Evolutionary conservation across 208 protist genomes (phyloP).

Genomic region (Leishmania amazonensis): DNA sequence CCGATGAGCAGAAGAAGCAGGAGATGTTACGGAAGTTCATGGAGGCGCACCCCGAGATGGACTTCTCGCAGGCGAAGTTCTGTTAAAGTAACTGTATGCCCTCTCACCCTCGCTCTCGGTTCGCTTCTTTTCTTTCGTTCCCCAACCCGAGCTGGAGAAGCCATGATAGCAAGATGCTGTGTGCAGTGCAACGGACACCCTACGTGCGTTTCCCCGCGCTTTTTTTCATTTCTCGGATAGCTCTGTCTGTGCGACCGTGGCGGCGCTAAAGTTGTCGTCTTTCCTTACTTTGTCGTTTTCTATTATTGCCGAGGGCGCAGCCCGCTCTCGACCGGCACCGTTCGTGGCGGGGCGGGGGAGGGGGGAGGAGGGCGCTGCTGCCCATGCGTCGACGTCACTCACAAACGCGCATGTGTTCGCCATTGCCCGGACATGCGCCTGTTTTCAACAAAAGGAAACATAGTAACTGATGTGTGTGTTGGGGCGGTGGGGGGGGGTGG

Average conservation of each 20-base stretch:
- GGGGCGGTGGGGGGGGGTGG: background rate
- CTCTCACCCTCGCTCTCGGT: constrained; percentile 1
- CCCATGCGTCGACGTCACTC: background rate
- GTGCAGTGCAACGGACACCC: background rate
- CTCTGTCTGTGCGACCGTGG: background rate
- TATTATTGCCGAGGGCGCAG: background rate
- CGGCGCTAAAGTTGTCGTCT: background rate
- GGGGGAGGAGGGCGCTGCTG: too few relatives aligned
- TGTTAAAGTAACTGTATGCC: constrained; percentile 47
- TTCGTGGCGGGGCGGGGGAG: background rate
- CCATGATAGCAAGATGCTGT: background rate
- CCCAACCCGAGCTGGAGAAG: background rate
- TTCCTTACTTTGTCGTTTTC: constrained; percentile 2
- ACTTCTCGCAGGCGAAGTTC: constrained; percentile 96
- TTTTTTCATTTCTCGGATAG: background rate
- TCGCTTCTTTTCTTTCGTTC: background rate
- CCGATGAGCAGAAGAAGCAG: constrained; percentile 94
- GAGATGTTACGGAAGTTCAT: constrained; percentile 95
- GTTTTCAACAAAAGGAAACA: background rate
- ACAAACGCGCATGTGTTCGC: background rate
- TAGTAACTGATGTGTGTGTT: background rate
- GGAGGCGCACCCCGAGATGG: constrained; percentile 95
- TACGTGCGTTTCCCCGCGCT: background rate
- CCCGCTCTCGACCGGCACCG: background rate
- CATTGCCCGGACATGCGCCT: background rate